Conservation (phyloP, 2,329 filamentous ascomycete genomes). For the Aspergillus unguis region DNA sequence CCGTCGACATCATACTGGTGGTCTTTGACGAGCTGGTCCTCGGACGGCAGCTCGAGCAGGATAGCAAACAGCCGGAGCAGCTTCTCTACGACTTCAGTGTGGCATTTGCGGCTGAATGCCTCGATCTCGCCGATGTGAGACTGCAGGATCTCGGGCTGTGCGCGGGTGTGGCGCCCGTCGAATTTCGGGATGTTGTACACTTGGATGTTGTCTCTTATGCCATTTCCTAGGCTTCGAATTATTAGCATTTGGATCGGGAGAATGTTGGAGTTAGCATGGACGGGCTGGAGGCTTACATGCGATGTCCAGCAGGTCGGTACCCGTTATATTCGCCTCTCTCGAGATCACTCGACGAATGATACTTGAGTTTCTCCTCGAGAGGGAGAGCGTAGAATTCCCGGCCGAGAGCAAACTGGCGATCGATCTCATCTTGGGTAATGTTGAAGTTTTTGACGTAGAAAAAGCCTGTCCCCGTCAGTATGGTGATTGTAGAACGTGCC, state of each 20-base stretch:
- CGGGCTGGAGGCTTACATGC: constrained; percentile 23
- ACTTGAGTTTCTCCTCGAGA: constrained; percentile 58
- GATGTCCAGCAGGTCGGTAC: constrained; percentile 50
- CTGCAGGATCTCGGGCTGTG: constrained; percentile 48
- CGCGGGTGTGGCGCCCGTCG: constrained; percentile 44
- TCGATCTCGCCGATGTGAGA: constrained; percentile 56
- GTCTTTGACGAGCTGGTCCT: constrained; percentile 54
- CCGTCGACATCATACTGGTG: constrained; percentile 59
- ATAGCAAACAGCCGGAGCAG: constrained; percentile 61
- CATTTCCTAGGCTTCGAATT: constrained; percentile 31
- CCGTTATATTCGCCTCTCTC: constrained; percentile 57
- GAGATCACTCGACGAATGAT: constrained; percentile 45
- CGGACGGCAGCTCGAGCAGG: constrained; percentile 58
- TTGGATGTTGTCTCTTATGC: constrained; percentile 55
- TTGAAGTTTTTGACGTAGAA: constrained; percentile 64
- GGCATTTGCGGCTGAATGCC: constrained; percentile 46
- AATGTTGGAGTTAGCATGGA: neutral
- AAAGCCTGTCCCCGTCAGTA: constrained; percentile 45
- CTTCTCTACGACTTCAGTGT: constrained; percentile 32
- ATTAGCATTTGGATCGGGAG: neutral
- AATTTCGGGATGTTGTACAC: constrained; percentile 62
- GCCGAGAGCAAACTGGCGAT: constrained; percentile 60
- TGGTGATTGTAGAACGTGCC: neutral
- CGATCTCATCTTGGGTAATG: constrained; percentile 58
- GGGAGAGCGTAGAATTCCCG: constrained; percentile 58